Evolutionary conservation across 2,329 filamentous ascomycete species (phyloP).

Genomic region (Hypoxylon sp.): DNA sequence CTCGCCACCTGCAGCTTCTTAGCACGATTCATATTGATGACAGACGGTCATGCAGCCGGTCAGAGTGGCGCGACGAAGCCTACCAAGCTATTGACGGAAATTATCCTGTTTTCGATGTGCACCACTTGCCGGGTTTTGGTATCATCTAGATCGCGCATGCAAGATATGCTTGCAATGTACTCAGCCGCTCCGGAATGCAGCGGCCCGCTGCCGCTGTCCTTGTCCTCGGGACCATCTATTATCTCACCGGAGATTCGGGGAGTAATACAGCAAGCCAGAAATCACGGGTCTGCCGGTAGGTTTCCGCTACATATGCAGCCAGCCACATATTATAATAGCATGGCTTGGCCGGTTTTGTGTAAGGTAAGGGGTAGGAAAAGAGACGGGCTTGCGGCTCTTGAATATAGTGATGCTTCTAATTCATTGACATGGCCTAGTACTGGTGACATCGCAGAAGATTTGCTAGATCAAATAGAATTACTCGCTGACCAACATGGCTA

Average conservation of each 20-base stretch:
- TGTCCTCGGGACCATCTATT: not conserved
- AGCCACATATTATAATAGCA: slow-evolving; percentile 1
- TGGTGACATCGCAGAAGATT: not conserved
- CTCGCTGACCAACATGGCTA: not conserved
- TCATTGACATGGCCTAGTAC: not conserved
- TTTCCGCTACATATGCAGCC: not conserved
- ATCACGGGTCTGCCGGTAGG: slow-evolving; percentile 2
- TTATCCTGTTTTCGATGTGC: slow-evolving; percentile 4
- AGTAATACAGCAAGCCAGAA: not conserved
- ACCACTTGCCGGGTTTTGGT: not conserved
- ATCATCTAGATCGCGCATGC: not conserved
- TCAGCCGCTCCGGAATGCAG: slow-evolving; percentile 1
- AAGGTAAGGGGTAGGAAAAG: slow-evolving; percentile 20
- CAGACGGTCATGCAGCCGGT: not conserved
- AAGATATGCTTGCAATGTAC: not conserved
- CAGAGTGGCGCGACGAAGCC: not conserved
- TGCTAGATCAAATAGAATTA: not conserved
- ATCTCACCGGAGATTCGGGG: slow-evolving; percentile 6
- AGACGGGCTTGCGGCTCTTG: slow-evolving; percentile 13
- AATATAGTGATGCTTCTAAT: not conserved
- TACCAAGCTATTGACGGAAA: not conserved
- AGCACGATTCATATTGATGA: not conserved
- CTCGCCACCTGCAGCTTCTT: not conserved
- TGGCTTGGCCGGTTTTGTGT: not conserved
- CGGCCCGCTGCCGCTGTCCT: slow-evolving; percentile 5